A percentile compares a stretch with the other conserved stretches of the same genome.
phyloP scores from a whole-genome alignment of 2,329 filamentous ascomycete genomes.

The Alternaria ventricosa region DNA sequence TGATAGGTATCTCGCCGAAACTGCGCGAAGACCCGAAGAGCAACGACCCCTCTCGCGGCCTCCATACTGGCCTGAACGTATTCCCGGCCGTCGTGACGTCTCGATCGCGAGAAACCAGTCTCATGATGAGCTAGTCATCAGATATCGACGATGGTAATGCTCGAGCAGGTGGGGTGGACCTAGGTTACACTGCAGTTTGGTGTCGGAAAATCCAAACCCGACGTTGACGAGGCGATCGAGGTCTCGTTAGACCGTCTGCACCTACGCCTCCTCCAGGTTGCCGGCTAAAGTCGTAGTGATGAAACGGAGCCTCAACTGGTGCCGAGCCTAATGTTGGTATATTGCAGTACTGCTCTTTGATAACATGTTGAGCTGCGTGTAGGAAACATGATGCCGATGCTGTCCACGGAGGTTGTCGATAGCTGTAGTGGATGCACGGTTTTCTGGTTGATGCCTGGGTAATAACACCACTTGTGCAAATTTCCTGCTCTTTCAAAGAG shows the following conservation, averaged over 20 bases:
- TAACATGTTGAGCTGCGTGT: background rate
- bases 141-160: background rate
- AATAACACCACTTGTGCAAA: background rate
- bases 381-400: background rate
- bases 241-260: background rate
- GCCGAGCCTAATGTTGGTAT: conserved; percentile 10
- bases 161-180: conserved; percentile 7
- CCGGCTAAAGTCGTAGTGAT: conserved; percentile 9
- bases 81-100: background rate
- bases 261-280: conserved; percentile 4
- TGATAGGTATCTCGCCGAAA: background rate
- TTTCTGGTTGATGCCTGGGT: background rate
- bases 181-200: conserved; percentile 7
- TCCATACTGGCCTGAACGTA: background rate
- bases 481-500: background rate
- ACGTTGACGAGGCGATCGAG: conserved; percentile 1
- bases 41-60: background rate
- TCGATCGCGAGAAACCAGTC: background rate
- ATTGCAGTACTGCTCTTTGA: background rate
- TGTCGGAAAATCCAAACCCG: conserved; percentile 12
- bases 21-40: background rate
- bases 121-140: background rate
- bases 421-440: background rate
- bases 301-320: conserved; percentile 3
- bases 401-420: background rate